Evolutionary conservation across 2,329 filamentous ascomycete species (phyloP).

Genomic region (Passalora sequoiae): DNA sequence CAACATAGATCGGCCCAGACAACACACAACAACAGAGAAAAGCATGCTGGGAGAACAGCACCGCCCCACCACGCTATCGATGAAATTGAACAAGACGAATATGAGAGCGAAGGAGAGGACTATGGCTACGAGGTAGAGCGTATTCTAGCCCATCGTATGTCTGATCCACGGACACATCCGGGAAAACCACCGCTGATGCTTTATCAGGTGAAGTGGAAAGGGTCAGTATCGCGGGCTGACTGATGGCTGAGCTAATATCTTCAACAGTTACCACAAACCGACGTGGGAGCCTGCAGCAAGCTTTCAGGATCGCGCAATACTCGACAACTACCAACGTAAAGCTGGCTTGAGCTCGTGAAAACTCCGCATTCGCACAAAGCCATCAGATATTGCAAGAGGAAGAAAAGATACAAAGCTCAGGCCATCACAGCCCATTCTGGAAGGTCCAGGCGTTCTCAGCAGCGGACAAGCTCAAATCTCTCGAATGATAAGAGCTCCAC

Average conservation of each 20-base stretch:
- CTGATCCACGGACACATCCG: conserved; percentile 27
- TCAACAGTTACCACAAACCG: too few species aligned
- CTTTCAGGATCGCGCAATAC: conserved; percentile 20
- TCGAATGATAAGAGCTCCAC: neutral
- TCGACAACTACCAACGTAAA: conserved; percentile 20
- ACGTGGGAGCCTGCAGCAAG: conserved; percentile 28
- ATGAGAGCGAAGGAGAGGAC: conserved; percentile 7
- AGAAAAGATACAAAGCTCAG: neutral
- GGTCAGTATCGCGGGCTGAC: conserved; percentile 25
- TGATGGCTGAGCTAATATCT: too few species aligned
- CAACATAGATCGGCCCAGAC: neutral
- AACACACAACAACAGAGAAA: neutral
- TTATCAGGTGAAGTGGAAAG: conserved; percentile 31
- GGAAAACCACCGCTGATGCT: conserved; percentile 28
- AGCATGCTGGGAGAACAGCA: neutral
- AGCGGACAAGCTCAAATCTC: conserved; percentile 1
- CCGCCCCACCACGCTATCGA: neutral
- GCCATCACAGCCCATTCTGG: neutral
- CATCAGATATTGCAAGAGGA: neutral
- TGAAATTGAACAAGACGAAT: neutral
- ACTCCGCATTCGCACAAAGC: neutral
- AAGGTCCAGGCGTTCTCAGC: neutral
- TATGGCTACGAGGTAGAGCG: conserved; percentile 25
- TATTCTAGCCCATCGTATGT: conserved; percentile 26
- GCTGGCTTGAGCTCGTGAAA: neutral